phyloP scores from a whole-genome alignment of 2,329 filamentous ascomycete species.

The Cordyceps sp. region DNA sequence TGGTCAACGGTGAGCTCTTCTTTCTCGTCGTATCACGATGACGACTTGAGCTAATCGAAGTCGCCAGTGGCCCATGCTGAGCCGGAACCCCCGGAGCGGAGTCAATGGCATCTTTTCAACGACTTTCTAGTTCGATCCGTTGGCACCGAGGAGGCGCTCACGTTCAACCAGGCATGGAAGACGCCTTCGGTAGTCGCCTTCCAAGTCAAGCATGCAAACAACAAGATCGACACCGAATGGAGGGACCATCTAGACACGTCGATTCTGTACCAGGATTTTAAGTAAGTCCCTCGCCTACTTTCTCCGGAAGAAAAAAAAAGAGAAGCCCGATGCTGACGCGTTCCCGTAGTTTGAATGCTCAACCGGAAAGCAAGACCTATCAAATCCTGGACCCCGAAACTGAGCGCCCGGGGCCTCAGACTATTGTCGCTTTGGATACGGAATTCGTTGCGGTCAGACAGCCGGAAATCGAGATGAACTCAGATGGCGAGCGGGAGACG shows the following conservation, averaged over 20 bases:
- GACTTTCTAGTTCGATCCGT: conserved; percentile 83
- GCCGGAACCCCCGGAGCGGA: conserved; percentile 37
- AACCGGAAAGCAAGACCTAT: conserved; percentile 32
- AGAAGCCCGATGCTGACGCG: no score
- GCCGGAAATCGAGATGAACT: conserved; percentile 91
- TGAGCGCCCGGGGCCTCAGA: conserved; percentile 55
- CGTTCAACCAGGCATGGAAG: conserved; percentile 88
- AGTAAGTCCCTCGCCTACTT: conserved; percentile 19
- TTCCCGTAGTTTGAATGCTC: conserved; percentile 20
- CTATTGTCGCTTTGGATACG: conserved; percentile 78
- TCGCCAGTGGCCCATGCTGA: conserved; percentile 47
- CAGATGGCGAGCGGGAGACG: conserved; percentile 80
- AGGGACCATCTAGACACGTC: conserved; percentile 70
- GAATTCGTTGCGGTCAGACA: conserved; percentile 90
- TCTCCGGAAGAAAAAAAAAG: background rate
- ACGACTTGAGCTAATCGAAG: background rate
- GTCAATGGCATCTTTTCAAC: conserved; percentile 91
- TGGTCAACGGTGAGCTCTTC: conserved; percentile 55
- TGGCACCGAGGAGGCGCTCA: conserved; percentile 65
- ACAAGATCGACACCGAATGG: conserved; percentile 75
- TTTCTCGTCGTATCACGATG: background rate
- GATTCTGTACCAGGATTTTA: conserved; percentile 59
- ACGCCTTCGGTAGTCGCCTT: conserved; percentile 75
- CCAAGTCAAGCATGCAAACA: conserved; percentile 66
- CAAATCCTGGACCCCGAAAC: conserved; percentile 34